A percentile compares a stretch with the other conserved stretches of the same genome.
Conservation (phyloP, 257 asterid species). For the Solanum medicagineum region DNA sequence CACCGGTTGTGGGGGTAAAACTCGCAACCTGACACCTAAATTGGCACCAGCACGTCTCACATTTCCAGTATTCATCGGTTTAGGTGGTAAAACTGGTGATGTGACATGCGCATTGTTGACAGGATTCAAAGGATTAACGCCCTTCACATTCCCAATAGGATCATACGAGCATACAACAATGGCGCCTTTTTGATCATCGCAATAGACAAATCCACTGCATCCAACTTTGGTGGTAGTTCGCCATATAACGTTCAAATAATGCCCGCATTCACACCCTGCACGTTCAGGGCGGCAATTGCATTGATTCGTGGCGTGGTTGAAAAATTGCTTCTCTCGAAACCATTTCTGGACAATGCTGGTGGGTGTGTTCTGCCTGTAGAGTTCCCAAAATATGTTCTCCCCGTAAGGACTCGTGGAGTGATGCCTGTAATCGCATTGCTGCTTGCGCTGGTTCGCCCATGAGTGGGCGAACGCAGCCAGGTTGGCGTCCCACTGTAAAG, state of each 20-base stretch:
- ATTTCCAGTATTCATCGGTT: background rate
- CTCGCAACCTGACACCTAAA: no score
- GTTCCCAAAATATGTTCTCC: conserved; percentile 50
- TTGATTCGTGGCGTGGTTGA: conserved; percentile 4
- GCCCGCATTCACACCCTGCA: conserved; percentile 61
- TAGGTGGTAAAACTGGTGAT: background rate
- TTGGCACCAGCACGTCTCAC: background rate
- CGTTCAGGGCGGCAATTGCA: conserved; percentile 35
- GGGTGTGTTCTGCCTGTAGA: conserved; percentile 35
- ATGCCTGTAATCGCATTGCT: conserved; percentile 10
- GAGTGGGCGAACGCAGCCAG: conserved; percentile 26
- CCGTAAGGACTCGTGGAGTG: conserved; percentile 35
- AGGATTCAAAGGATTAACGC: conserved; percentile 28
- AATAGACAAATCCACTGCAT: conserved; percentile 48
- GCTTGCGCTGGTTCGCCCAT: conserved; percentile 36
- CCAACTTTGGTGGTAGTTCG: conserved; percentile 32
- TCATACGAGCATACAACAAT: conserved; percentile 38
- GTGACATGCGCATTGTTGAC: no score
- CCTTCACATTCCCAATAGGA: conserved; percentile 30
- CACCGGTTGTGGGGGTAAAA: background rate
- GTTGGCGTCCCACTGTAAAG: conserved; percentile 28
- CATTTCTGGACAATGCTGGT: conserved; percentile 27
- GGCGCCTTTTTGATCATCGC: conserved; percentile 34
- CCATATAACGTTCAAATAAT: conserved; percentile 44
- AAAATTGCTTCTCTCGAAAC: conserved; percentile 27